Percentiles rank a stretch among this genome's conserved stretches.
phyloP scores from a whole-genome alignment of 352 stramenopile genomes.

The Blastocystis sp. region DNA sequence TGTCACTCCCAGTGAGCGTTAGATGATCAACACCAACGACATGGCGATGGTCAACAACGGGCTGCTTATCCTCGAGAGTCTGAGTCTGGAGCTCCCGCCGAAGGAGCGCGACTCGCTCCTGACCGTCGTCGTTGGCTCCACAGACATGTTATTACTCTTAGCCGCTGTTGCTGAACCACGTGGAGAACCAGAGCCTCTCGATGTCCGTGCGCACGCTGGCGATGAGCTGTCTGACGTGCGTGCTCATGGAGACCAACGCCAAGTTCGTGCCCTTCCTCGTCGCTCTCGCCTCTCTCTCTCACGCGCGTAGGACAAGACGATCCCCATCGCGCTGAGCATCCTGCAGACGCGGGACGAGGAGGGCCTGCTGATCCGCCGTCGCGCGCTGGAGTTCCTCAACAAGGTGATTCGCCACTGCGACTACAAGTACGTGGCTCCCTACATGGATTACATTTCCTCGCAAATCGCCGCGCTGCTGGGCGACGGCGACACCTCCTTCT shows the following conservation, averaged over 20 bases:
- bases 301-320: not conserved
- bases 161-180: conserved; percentile 1
- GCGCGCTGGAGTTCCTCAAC: conserved; percentile 41
- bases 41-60: conserved; percentile 14
- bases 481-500: conserved; percentile 54
- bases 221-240: conserved; percentile 11
- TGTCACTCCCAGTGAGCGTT: not conserved
- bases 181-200: not conserved
- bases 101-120: conserved; percentile 1
- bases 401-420: conserved; percentile 58
- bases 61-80: conserved; percentile 28
- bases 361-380: conserved; percentile 23
- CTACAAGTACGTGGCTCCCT: not conserved
- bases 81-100: not conserved
- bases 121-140: conserved; percentile 20
- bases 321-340: not conserved
- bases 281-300: not conserved
- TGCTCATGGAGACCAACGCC: not conserved
- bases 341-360: conserved; percentile 47
- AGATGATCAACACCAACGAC: conserved; percentile 50
- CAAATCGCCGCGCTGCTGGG: conserved; percentile 26
- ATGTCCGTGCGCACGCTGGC: conserved; percentile 28
- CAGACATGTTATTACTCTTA: not conserved
- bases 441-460: not conserved
- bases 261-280: conserved; percentile 50